Evolutionary conservation across 2,329 filamentous ascomycete genomes (phyloP), one percentile per base, ranked within the genome.

Genomic region (Ascochyta clinopodiicola): DNA sequence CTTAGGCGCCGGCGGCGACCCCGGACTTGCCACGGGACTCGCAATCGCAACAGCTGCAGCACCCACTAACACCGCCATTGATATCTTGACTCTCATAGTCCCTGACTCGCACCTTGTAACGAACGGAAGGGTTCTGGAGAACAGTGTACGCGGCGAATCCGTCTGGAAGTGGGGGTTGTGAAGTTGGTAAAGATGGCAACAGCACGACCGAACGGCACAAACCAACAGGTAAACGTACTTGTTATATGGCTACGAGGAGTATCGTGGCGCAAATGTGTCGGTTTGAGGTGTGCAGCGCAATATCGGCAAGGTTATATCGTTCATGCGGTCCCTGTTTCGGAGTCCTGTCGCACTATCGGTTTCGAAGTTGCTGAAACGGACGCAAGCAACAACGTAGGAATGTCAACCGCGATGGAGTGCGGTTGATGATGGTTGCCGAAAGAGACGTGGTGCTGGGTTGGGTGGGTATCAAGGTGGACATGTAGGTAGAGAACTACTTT

Each of bases 41-140:
- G 66, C 66, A 25, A 67, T 37, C 22, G 61, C 62, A 22, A 60
- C 47, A 27, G 59, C 46, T 15, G 56, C 59, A 32, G 48, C 39
- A 19, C 60, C 45, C 19, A 61, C 43, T 19, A 64, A 32, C n/a
- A 64, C 46, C 21, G 53, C 52, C 8, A 64, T 21, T n/a, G 64
- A 52, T 15, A 66, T 56, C 3, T 55, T 37, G 38, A 59, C 22
- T 24, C 59, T 64, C 65, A 67, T 67, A 6, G 56, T 64, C n/a
- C 22, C 25, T 32, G 4, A 12, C 25, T 32, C 15, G 29, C 9
- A 46, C 27, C 6, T 21, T 37, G 52, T 54, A 56, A 56, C 51
- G 57, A 61, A 45, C 43, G 60, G 53, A 35, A 44, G 48, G 42
- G 53, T 56, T 52, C 43, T 21, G 38, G 38, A 44, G 48, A 57